A percentile compares a stretch with the other conserved stretches of the same genome.
phyloP scores from a whole-genome alignment of 2,329 filamentous ascomycete species.

The Calcarisporium arbuscula region DNA sequence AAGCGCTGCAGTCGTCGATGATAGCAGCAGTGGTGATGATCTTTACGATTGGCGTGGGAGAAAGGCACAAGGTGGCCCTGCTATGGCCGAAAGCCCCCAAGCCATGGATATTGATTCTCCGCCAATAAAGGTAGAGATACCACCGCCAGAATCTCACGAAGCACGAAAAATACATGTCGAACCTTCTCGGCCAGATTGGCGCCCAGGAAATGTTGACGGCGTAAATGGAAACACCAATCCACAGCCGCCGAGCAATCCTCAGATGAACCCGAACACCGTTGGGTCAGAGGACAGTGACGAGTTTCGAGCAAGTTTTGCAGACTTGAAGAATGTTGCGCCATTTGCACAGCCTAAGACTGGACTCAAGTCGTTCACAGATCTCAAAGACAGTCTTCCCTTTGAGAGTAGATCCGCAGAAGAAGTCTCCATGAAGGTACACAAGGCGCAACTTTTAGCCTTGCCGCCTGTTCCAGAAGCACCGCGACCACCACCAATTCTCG shows the following conservation, averaged over 20 bases:
- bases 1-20: conserved; percentile 39
- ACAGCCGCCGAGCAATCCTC: conserved; percentile 11
- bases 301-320: conserved; percentile 46
- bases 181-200: conserved; percentile 54
- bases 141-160: conserved; percentile 12
- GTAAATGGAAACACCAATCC: conserved; percentile 14
- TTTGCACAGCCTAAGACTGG: conserved; percentile 42
- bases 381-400: conserved; percentile 52
- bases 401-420: conserved; percentile 42
- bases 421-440: conserved; percentile 29
- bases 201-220: conserved; percentile 39
- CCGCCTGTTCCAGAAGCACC: conserved; percentile 45
- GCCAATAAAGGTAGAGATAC: conserved; percentile 19
- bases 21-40: conserved; percentile 40
- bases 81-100: conserved; percentile 40
- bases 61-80: conserved; percentile 21
- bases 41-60: conserved; percentile 26
- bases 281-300: conserved; percentile 53
- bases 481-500: conserved; percentile 35
- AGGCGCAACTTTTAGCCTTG: conserved; percentile 33
- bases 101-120: conserved; percentile 63
- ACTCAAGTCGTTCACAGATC: conserved; percentile 47
- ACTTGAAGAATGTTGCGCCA: conserved; percentile 51
- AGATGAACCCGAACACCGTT: conserved; percentile 27
- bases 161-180: conserved; percentile 52